phyloP scores from a whole-genome alignment of 2,329 filamentous ascomycete genomes.

The Aurifilum marmelostoma region DNA sequence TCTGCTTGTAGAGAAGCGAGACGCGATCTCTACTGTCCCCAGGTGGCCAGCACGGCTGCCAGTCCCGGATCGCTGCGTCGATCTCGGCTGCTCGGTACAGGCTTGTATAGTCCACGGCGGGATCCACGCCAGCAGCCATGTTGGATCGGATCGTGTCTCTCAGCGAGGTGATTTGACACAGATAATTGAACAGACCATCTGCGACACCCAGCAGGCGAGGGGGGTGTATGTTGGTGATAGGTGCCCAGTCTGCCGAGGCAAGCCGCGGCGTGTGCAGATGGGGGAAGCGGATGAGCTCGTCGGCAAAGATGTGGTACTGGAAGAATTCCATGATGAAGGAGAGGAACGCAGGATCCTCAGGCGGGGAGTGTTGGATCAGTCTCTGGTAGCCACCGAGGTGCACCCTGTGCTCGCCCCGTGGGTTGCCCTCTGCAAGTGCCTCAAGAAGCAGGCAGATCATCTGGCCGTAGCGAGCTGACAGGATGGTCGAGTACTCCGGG shows the following conservation, averaged over 20 bases:
- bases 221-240: conserved; percentile 46
- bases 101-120: conserved; percentile 72
- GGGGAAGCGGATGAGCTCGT: conserved; percentile 60
- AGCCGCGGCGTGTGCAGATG: conserved; percentile 43
- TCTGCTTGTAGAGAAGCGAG: conserved; percentile 64
- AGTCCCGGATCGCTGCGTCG: conserved; percentile 72
- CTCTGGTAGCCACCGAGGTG: conserved; percentile 77
- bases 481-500: conserved; percentile 48
- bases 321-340: conserved; percentile 76
- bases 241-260: conserved; percentile 49
- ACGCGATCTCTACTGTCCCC: conserved; percentile 62
- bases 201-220: conserved; percentile 76
- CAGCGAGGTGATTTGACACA: conserved; percentile 78
- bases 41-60: conserved; percentile 66
- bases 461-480: conserved; percentile 63
- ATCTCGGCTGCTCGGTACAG: conserved; percentile 76
- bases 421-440: conserved; percentile 59
- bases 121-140: conserved; percentile 64
- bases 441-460: conserved; percentile 65
- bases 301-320: conserved; percentile 76
- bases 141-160: conserved; percentile 74
- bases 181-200: conserved; percentile 78
- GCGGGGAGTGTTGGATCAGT: conserved; percentile 65
- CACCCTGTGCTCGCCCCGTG: conserved; percentile 72
- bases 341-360: conserved; percentile 67